Conservation (phyloP, 2,329 filamentous ascomycete genomes). For the Pezicula rhizophila region DNA sequence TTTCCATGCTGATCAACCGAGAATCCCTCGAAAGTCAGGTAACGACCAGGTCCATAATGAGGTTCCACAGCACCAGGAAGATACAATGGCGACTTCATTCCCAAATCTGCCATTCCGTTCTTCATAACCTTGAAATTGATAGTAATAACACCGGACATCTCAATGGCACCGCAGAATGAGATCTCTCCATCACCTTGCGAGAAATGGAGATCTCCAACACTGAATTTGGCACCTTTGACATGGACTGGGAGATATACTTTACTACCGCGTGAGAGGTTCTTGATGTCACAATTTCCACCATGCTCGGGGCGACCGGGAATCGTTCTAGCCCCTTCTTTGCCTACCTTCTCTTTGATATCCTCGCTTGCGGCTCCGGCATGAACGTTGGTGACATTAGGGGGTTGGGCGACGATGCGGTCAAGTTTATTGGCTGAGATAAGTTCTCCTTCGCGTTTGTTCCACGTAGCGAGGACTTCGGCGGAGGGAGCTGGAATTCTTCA, state of each 20-base stretch:
- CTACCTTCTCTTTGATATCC: conserved; percentile 59
- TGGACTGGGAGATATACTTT: conserved; percentile 88
- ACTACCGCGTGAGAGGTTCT: conserved; percentile 71
- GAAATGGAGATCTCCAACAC: conserved; percentile 84
- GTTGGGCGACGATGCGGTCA: conserved; percentile 67
- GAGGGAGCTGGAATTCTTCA: conserved; percentile 52
- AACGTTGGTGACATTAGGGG: conserved; percentile 64
- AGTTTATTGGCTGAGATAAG: conserved; percentile 66
- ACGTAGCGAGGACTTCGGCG: conserved; percentile 61
- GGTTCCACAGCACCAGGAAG: conserved; percentile 83
- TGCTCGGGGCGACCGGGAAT: conserved; percentile 49
- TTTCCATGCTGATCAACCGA: conserved; percentile 82
- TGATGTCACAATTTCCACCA: conserved; percentile 89
- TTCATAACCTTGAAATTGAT: conserved; percentile 88
- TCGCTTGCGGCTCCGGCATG: conserved; percentile 63
- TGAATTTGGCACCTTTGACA: conserved; percentile 81
- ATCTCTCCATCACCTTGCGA: conserved; percentile 88
- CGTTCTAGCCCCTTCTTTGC: conserved; percentile 73
- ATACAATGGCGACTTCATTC: conserved; percentile 79
- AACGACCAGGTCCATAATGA: conserved; percentile 75
- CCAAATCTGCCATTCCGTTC: conserved; percentile 66
- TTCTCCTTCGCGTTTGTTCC: conserved; percentile 79
- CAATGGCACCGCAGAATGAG: conserved; percentile 82
- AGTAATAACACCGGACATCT: conserved; percentile 89
- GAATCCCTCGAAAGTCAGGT: conserved; percentile 86